Evolutionary conservation across 179 eudicot species (phyloP).

Genomic region (Silene coronaria): DNA sequence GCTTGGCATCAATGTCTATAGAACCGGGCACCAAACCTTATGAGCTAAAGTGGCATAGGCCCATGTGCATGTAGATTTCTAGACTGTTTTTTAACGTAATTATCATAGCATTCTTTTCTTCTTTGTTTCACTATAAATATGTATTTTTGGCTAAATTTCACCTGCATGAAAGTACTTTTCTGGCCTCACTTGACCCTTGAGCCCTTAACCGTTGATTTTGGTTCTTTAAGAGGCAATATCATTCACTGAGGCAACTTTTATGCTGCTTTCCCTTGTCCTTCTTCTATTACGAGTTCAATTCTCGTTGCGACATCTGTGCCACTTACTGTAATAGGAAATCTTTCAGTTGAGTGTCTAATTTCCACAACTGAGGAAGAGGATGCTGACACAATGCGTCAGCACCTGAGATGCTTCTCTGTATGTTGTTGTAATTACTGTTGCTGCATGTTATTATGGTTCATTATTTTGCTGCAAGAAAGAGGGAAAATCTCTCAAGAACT

Average conservation of each 20-base stretch:
- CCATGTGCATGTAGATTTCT: slow-evolving; percentile 28
- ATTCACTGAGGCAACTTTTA: slow-evolving; percentile 19
- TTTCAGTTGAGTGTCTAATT: slow-evolving; percentile 16
- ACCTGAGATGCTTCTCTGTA: slow-evolving; percentile 12
- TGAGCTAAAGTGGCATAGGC: slow-evolving; percentile 9
- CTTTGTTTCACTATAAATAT: slow-evolving; percentile 9
- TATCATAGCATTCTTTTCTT: slow-evolving; percentile 12
- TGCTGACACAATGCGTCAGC: slow-evolving; percentile 19
- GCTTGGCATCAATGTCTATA: slow-evolving; percentile 17
- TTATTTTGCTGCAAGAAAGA: slow-evolving; percentile 5
- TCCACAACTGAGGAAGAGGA: slow-evolving; percentile 19
- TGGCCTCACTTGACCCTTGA: slow-evolving; percentile 17
- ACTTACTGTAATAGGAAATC: slow-evolving; percentile 17
- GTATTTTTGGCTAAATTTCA: slow-evolving; percentile 14
- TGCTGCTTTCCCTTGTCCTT: neutral
- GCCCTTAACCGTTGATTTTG: slow-evolving; percentile 18
- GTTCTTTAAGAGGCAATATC: slow-evolving; percentile 15
- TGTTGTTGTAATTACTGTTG: slow-evolving; percentile 7
- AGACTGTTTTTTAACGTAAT: slow-evolving; percentile 17
- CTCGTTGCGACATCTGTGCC: slow-evolving; percentile 20
- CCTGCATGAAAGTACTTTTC: slow-evolving; percentile 15
- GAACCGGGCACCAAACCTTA: slow-evolving; percentile 12
- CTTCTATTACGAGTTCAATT: neutral
- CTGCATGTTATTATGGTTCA: slow-evolving; percentile 19
- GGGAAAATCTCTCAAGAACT: neutral